Evolutionary conservation across 2,329 filamentous ascomycete genomes (phyloP).

Genomic region (Didymella arachidicola): DNA sequence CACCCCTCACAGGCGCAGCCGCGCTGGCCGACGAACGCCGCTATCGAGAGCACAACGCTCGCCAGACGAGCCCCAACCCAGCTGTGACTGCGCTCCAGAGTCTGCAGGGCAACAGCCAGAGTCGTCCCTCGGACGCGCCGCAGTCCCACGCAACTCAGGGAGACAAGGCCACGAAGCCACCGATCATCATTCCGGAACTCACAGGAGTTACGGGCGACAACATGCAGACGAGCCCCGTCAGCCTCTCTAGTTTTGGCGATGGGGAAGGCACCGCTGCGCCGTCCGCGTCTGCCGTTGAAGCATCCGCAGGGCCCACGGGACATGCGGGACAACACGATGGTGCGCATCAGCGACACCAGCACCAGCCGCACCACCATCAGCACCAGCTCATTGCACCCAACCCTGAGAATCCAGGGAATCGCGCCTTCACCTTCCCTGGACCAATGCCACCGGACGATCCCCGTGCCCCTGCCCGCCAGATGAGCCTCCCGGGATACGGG

Average conservation of each 20-base stretch:
- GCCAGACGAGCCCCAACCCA: conserved; percentile 60
- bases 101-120: conserved; percentile 52
- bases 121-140: conserved; percentile 53
- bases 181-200: conserved; percentile 59
- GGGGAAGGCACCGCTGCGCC: conserved; percentile 57
- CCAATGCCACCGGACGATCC: conserved; percentile 60
- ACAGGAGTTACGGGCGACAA: conserved; percentile 50
- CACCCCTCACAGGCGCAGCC: conserved; percentile 57
- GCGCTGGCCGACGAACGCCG: conserved; percentile 59
- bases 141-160: conserved; percentile 58
- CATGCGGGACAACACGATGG: conserved; percentile 44
- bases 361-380: conserved; percentile 41
- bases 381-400: conserved; percentile 49
- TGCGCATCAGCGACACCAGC: conserved; percentile 47
- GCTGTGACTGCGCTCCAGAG: conserved; percentile 54
- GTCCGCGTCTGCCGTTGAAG: conserved; percentile 60
- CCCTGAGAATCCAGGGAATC: conserved; percentile 54
- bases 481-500: conserved; percentile 66
- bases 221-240: conserved; percentile 62
- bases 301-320: conserved; percentile 57
- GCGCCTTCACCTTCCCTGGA: conserved; percentile 70
- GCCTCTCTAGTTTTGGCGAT: conserved; percentile 62
- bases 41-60: conserved; percentile 51
- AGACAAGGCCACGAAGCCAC: conserved; percentile 55
- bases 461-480: conserved; percentile 62